Evolutionary conservation across 257 asterid species (phyloP).

Genomic region (Solanum paucissectum): DNA sequence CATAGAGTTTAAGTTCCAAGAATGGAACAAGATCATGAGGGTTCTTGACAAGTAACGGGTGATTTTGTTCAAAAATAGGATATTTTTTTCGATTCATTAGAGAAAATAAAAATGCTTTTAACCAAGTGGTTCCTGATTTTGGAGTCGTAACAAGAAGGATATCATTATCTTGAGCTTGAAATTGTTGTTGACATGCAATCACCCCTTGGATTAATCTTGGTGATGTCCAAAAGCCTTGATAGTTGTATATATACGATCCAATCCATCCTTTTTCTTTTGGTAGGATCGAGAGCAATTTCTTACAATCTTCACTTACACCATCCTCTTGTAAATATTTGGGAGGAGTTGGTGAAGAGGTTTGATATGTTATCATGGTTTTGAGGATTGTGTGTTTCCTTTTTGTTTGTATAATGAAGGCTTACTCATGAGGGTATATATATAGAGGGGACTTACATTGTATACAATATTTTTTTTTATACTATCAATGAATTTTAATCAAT

Average conservation of each 20-base stretch:
- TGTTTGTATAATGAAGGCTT: neutral
- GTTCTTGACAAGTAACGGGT: constrained; percentile 4
- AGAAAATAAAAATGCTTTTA: constrained; percentile 3
- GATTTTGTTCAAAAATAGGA: constrained; percentile 1
- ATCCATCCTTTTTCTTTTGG: neutral
- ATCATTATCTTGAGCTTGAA: neutral
- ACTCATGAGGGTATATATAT: neutral
- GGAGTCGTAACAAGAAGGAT: neutral
- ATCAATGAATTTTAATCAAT: neutral
- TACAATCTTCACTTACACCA: neutral
- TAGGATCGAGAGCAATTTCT: neutral
- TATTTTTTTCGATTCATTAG: neutral
- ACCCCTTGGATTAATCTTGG: neutral
- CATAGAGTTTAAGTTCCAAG: neutral
- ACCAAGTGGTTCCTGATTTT: neutral
- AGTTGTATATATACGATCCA: neutral
- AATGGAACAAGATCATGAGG: constrained; percentile 14
- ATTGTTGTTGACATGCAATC: neutral
- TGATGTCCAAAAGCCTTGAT: neutral
- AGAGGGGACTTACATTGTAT: neutral
- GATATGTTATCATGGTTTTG: neutral
- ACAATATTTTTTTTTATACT: too few relatives aligned
- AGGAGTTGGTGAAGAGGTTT: neutral
- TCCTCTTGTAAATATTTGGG: neutral
- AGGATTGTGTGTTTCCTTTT: neutral